Base-by-base conservation (phyloP, 129 eudicot species). In the Centaurea solstitialis region DNA sequence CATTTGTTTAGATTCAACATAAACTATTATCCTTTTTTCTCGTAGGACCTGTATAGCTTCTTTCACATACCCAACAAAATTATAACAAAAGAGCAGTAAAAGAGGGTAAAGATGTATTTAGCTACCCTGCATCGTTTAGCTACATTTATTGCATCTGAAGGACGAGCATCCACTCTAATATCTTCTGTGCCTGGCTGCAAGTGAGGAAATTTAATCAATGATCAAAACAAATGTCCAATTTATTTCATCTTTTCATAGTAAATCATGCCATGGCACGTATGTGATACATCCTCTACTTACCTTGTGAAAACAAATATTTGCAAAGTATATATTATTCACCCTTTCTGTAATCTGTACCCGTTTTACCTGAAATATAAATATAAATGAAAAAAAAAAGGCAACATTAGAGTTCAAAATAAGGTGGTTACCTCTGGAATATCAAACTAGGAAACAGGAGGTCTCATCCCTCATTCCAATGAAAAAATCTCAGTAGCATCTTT, bases 81-180 rank as follows among this genome's bases (percentile, higher is more conserved):
- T 35, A 18, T 18, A 76, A 82, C 22, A 18, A 17, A 22, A 39
- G 24, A 38, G 53, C 4, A 41, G 43, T 53, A 22, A 73, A 67
- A 73, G 71, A 70, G 30, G 68, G 61, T 53, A 57, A 6, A 47
- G 77, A 68, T 74, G 62, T 11, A 62, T 75, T 74, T 30, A 9
- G 75, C 13, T 91, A 92, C 97, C 93, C 70, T 85, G 82, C 94
- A 92, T 89, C 92, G 81, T 75, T 61, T 76, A 39, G 97, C 97
- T 15, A 92, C 82, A 86, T 89, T 92, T 74, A 89, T 92, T 89
- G 97, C 94, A 86, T 92, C 97, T 75, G 97, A 92, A 64, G 97
- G 94, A 38, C 97, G 97, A n/a, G 89, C 92, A 84, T 92, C 97
- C 22, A 92, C 92, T 78, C 75, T 85, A 72, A 74, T 80, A 57